Conservation (phyloP, 139 green algal species). For the Zygnema cylindricum region DNA sequence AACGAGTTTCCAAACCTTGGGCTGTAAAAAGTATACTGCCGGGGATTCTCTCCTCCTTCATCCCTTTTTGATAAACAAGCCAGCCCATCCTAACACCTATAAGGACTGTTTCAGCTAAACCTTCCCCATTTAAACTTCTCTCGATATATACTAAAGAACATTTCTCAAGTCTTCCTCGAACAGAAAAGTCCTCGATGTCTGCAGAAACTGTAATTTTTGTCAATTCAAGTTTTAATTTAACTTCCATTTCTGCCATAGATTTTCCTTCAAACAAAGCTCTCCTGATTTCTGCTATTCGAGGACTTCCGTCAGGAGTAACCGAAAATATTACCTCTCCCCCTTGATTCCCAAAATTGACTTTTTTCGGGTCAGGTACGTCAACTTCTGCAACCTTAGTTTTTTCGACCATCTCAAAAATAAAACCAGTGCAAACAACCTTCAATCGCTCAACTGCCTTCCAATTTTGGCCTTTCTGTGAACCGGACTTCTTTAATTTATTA, state of each 20-base stretch:
- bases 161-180: neutral
- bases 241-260: neutral
- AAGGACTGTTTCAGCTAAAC: neutral
- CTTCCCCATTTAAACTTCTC: neutral
- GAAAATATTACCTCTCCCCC: constrained; percentile 23
- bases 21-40: constrained; percentile 13
- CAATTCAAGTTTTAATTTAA: neutral
- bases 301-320: constrained; percentile 12
- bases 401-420: neutral
- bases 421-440: neutral
- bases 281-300: constrained; percentile 11
- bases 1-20: constrained; percentile 45
- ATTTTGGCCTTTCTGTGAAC: neutral
- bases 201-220: neutral
- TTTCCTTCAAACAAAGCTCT: constrained; percentile 7
- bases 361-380: constrained; percentile 32
- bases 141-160: constrained; percentile 2
- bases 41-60: neutral
- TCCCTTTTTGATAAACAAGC: constrained; percentile 6
- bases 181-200: neutral
- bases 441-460: constrained; percentile 11
- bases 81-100: neutral
- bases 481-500: neutral
- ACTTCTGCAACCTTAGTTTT: neutral
- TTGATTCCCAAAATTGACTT: constrained; percentile 42